phyloP scores from a whole-genome alignment of 2,329 filamentous ascomycete species.

The Colletotrichum costaricense region DNA sequence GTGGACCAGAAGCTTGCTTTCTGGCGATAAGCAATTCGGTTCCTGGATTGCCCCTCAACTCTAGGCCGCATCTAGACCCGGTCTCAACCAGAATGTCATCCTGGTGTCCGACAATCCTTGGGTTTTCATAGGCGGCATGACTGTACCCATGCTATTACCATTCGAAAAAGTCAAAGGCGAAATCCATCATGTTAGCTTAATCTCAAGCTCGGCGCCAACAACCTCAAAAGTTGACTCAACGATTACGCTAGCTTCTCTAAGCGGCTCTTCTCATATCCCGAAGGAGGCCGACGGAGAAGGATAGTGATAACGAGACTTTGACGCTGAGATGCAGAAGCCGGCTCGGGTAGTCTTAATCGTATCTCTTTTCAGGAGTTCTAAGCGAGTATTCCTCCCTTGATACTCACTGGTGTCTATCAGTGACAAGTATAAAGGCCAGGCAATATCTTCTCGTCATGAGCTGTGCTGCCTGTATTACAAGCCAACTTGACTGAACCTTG shows the following conservation, averaged over 20 bases:
- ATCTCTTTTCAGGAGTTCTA: neutral
- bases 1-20: neutral
- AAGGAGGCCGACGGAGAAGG: neutral
- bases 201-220: neutral
- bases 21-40: neutral
- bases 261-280: neutral
- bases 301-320: neutral
- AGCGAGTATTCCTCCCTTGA: neutral
- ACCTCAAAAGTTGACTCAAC: slow-evolving; percentile 1
- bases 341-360: neutral
- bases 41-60: neutral
- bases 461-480: neutral
- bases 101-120: neutral
- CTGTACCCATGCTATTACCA: neutral
- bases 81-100: neutral
- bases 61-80: neutral
- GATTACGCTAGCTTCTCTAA: slow-evolving; percentile 4
- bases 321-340: neutral
- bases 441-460: neutral
- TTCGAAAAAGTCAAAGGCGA: neutral
- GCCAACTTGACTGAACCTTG: neutral
- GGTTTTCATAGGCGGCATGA: neutral
- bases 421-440: neutral
- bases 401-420: too few relatives aligned
- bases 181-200: neutral